These are phyloP conservation scores for Cryphonectria nitschkei DNA, from an alignment of 2,329 filamentous ascomycete species.

Conservation along the genomic window DNA sequence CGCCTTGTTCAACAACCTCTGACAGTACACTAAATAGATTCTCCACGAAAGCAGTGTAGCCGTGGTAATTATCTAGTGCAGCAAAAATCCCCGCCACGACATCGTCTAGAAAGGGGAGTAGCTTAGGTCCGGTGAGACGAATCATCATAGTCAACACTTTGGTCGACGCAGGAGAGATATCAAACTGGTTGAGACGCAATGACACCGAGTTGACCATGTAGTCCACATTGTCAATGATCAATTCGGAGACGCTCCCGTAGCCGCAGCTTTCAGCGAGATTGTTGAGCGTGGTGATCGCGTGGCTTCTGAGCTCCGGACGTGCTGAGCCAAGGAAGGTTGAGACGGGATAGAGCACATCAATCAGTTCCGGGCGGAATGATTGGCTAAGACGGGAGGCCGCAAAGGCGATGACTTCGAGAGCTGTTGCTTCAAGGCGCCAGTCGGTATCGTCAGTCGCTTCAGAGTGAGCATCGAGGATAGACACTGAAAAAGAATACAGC, in stretches of 20 bases:
- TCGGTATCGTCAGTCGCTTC: slow-evolving; percentile 53
- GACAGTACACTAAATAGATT: slow-evolving; percentile 80
- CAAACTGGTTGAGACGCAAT: slow-evolving; percentile 85
- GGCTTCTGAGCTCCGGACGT: slow-evolving; percentile 69
- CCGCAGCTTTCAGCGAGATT: slow-evolving; percentile 74
- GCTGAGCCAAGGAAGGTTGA: slow-evolving; percentile 82
- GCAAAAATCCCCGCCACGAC: slow-evolving; percentile 89
- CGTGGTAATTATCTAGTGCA: slow-evolving; percentile 92
- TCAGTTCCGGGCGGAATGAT: slow-evolving; percentile 80
- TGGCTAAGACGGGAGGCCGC: slow-evolving; percentile 69
- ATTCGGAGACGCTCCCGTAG: slow-evolving; percentile 73
- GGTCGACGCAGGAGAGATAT: slow-evolving; percentile 88
- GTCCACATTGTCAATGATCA: slow-evolving; percentile 90
- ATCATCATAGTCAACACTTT: slow-evolving; percentile 96
- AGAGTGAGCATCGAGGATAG: slow-evolving; percentile 58
- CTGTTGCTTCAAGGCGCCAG: slow-evolving; percentile 77
- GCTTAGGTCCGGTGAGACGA: slow-evolving; percentile 74
- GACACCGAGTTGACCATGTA: slow-evolving; percentile 95
- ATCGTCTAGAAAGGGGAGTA: slow-evolving; percentile 91
- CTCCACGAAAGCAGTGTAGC: slow-evolving; percentile 85
- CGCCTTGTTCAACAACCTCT: slow-evolving; percentile 82
- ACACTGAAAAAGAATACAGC: slow-evolving; percentile 70
- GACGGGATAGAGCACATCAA: slow-evolving; percentile 91
- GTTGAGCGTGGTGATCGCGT: slow-evolving; percentile 84
- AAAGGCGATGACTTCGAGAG: slow-evolving; percentile 79